Conservation (phyloP, 2,329 filamentous ascomycete species). For the Diaporthe longicolla region DNA sequence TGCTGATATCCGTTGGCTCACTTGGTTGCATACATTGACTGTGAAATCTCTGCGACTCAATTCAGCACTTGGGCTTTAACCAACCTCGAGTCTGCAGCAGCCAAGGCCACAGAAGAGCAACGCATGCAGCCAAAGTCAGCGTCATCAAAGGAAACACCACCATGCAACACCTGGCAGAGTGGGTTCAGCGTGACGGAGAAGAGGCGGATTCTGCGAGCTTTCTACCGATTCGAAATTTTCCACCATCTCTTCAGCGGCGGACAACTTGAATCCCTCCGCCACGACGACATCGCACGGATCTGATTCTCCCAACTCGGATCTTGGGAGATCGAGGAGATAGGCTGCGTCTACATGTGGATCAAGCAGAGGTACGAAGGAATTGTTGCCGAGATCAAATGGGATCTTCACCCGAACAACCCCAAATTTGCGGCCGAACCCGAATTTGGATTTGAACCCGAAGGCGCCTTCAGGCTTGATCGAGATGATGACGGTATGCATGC, state of each 20-base stretch:
- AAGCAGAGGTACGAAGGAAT: constrained; percentile 32
- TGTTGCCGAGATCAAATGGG: constrained; percentile 19
- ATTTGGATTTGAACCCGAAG: constrained; percentile 29
- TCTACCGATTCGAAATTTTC: constrained; percentile 41
- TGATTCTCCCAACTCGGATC: constrained; percentile 37
- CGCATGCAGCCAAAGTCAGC: background rate
- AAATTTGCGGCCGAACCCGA: constrained; percentile 26
- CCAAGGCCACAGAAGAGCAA: background rate
- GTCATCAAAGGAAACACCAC: background rate
- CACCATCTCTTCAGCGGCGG: constrained; percentile 26
- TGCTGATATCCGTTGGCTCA: constrained; percentile 15
- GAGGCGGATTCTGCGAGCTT: constrained; percentile 32
- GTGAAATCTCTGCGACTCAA: background rate
- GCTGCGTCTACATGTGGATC: constrained; percentile 28
- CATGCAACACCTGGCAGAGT: background rate
- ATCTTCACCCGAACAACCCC: constrained; percentile 32
- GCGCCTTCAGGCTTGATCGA: background rate
- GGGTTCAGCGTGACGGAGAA: constrained; percentile 12
- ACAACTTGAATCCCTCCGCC: background rate
- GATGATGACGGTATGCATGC: background rate
- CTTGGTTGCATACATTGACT: constrained; percentile 5
- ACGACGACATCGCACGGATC: background rate
- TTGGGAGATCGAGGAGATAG: constrained; percentile 42
- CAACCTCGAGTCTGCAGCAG: constrained; percentile 5
- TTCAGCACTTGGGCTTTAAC: constrained; percentile 6